Conservation (phyloP, 306 rosid species). For the Cicer yamashitae region DNA sequence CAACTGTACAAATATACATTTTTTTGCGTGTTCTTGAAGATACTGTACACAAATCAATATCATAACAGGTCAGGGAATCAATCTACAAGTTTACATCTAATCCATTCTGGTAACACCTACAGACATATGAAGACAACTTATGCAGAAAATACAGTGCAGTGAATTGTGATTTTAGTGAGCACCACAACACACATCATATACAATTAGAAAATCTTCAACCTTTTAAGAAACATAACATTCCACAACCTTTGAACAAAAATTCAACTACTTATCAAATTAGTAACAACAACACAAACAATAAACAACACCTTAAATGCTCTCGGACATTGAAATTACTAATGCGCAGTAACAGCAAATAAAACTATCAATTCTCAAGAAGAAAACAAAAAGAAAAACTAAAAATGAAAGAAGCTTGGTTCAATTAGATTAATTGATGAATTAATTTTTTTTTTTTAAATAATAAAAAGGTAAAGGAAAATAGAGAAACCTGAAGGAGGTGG, state of each 20-base stretch:
- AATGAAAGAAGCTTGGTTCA: not conserved
- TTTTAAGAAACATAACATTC: slow-evolving; percentile 16
- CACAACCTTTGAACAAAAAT: slow-evolving; percentile 13
- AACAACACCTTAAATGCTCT: slow-evolving; percentile 2
- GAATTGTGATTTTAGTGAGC: not conserved
- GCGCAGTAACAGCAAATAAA: not conserved
- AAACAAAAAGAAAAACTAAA: not conserved
- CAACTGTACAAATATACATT: slow-evolving; percentile 1
- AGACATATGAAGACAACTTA: not conserved
- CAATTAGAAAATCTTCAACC: not conserved
- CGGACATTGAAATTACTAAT: not conserved
- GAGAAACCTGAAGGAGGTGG: slow-evolving; percentile 53
- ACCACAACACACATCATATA: not conserved
- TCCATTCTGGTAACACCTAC: not conserved
- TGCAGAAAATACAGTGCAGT: not conserved
- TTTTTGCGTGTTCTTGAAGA: slow-evolving; percentile 4
- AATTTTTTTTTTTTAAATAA: not conserved
- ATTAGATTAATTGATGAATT: not conserved
- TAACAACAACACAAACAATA: not conserved
- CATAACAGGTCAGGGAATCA: not conserved
- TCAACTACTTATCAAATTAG: slow-evolving; percentile 12
- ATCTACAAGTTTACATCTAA: slow-evolving; percentile 2
- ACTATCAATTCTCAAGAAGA: not conserved
- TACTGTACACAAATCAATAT: slow-evolving; percentile 26
- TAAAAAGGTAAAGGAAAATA: slow-evolving; percentile 1